Base-by-base conservation (phyloP, 441 rosid species). In the Pelargonium australe region DNA sequence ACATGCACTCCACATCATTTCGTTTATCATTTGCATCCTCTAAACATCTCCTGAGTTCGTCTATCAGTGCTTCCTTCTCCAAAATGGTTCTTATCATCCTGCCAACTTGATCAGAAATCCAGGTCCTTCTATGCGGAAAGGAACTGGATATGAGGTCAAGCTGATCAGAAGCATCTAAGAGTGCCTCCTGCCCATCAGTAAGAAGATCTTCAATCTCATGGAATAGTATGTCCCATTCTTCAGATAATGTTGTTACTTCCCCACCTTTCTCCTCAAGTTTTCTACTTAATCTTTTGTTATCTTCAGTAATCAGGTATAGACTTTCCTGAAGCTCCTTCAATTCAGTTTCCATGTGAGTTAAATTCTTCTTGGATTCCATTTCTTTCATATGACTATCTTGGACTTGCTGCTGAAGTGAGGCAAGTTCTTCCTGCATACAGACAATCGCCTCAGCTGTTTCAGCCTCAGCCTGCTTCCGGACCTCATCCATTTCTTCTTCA, bases 381-480 rank as follows among this genome's bases (percentile, higher is more conserved):
- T 93, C 98, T 80, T 86, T 91, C 74, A 83, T 78, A 62, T 89
- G 87, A 80, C 78, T 87, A 69, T 83, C 89, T 31, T 80, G 85
- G 67, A 89, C 87, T 81, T 88, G 88, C 81, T 85, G 79, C 79
- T 93, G 95, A 81, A 96, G 98, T 81, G 77, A 67, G 77, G 86
- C 81, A 62, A 96, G 96, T 81, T 96, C 97, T 81, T 88, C 91
- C 86, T 92, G 95, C 92, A 92, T 78, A 73, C 92, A 89, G 74
- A 95, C 87, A 77, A 95, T 92, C 74, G 87, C 97, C 86, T 92
- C 96, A 2, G 86, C 98, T 71, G 97, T 87, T 78, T 90, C 98
- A 80, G 87, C 96, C 84, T 95, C 99, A 75, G 80, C 99, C 84
- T 96, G 97, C 72, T 76, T 84, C 69, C 88, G 72, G 74, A 88